Percentiles rank a stretch among this genome's conserved stretches.
These are phyloP conservation scores for Globomyces pollinis-pini DNA, from an alignment of 192 early-diverging fungal species.

Conservation along the genomic window DNA sequence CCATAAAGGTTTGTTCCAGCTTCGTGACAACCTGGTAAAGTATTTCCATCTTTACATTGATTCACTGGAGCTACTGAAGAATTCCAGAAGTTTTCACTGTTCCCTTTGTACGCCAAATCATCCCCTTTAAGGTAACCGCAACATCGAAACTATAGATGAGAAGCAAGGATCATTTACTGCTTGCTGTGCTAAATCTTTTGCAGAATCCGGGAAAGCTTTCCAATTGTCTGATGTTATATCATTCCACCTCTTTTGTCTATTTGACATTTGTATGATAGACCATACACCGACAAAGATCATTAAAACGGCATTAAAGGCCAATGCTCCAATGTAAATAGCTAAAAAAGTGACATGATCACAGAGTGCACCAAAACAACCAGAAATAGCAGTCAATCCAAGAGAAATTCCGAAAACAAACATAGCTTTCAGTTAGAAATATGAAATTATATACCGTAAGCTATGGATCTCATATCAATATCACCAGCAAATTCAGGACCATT, in stretches of 20 bases:
- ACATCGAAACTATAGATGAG: background rate
- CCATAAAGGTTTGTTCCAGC: background rate
- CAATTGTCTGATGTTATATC: background rate
- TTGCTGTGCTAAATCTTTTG: conserved; percentile 1
- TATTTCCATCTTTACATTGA: background rate
- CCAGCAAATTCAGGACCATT: no score
- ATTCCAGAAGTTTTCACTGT: background rate
- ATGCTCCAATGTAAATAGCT: conserved; percentile 4
- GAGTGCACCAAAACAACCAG: conserved; percentile 7
- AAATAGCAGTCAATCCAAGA: no score
- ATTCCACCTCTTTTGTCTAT: background rate
- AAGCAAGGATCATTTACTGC: background rate
- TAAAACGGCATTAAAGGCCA: background rate
- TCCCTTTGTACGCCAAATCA: background rate
- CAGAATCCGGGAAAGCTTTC: background rate
- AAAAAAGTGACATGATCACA: background rate
- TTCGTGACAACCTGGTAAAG: background rate
- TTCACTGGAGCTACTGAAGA: background rate
- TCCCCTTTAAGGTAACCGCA: conserved; percentile 1
- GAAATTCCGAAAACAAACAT: no score
- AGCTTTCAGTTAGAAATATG: no score
- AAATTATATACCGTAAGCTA: no score
- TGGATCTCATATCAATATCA: no score
- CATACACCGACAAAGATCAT: background rate
- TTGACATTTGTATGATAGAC: background rate